Conservation (phyloP, 495 filamentous ascomycete species). For the Hypoxylon intermedium region DNA sequence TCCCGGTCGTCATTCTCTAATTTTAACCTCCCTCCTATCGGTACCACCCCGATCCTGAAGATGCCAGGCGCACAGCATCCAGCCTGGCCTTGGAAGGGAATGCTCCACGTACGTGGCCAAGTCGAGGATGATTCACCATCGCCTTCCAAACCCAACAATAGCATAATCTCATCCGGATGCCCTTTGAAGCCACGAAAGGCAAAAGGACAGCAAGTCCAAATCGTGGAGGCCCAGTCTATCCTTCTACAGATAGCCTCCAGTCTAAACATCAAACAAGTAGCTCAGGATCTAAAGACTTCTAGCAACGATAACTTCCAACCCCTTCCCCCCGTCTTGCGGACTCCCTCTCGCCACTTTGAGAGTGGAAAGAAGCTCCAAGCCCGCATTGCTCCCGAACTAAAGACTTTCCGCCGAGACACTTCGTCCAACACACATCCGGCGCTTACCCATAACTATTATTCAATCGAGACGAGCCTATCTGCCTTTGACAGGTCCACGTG, state of each 20-base stretch:
- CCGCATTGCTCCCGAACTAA: constrained; percentile 48
- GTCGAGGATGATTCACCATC: constrained; percentile 1
- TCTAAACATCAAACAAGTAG: constrained; percentile 33
- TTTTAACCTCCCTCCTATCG: constrained; percentile 39
- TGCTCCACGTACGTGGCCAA: constrained; percentile 63
- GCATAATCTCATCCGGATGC: neutral
- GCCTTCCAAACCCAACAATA: neutral
- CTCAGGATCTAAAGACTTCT: constrained; percentile 43
- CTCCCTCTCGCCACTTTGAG: constrained; percentile 58
- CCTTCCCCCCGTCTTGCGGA: constrained; percentile 50
- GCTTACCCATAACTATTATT: constrained; percentile 65
- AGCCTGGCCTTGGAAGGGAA: constrained; percentile 73
- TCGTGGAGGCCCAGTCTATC: constrained; percentile 55
- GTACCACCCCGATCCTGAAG: constrained; percentile 51
- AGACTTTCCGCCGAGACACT: constrained; percentile 24
- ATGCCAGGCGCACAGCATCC: constrained; percentile 67
- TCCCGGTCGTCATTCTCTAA: constrained; percentile 18
- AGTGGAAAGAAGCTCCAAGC: constrained; percentile 56
- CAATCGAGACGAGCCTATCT: constrained; percentile 66
- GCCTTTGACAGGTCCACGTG: constrained; percentile 82
- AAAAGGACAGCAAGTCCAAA: constrained; percentile 55
- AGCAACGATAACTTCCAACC: constrained; percentile 50
- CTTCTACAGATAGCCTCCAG: constrained; percentile 28
- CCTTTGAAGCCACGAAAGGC: constrained; percentile 50
- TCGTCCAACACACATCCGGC: constrained; percentile 58